A percentile compares a stretch with the other conserved stretches of the same genome.
Evolutionary conservation across 257 asterid species (phyloP).

Genomic region (Dorcoceras hygrometricum): DNA sequence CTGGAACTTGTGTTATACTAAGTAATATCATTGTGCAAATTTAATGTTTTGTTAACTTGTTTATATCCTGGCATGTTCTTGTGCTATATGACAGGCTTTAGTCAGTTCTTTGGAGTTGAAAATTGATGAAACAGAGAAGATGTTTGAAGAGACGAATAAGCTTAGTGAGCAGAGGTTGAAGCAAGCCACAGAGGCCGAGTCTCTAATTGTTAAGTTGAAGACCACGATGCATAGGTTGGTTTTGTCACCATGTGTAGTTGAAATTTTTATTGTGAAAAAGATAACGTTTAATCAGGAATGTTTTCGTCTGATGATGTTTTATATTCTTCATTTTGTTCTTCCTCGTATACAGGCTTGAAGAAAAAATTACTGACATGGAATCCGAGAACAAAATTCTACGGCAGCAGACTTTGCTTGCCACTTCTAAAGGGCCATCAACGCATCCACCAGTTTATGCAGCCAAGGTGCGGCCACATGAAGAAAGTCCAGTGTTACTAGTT

Average conservation of each 20-base stretch:
- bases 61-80: constrained; percentile 15
- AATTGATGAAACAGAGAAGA: constrained; percentile 89
- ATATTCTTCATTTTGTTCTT: background rate
- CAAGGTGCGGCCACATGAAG: constrained; percentile 40
- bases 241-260: background rate
- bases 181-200: constrained; percentile 92
- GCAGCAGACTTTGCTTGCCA: constrained; percentile 60
- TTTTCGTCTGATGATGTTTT: constrained; percentile 13
- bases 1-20: constrained; percentile 18
- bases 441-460: constrained; percentile 39
- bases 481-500: constrained; percentile 7
- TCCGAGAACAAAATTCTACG: constrained; percentile 87
- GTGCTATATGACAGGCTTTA: constrained; percentile 49
- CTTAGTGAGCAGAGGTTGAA: constrained; percentile 90
- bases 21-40: constrained; percentile 13
- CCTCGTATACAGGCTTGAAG: constrained; percentile 63
- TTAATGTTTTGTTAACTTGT: constrained; percentile 7
- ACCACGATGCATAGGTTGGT: constrained; percentile 72
- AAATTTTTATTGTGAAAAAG: constrained; percentile 15
- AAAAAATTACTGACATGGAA: constrained; percentile 84
- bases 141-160: constrained; percentile 83
- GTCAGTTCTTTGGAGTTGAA: constrained; percentile 79
- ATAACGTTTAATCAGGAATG: constrained; percentile 8
- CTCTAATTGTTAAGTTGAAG: constrained; percentile 80
- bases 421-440: constrained; percentile 55